These are phyloP conservation scores for Talaromyces sp. DNA, from an alignment of 2,329 filamentous ascomycete genomes.

Conservation along the genomic window DNA sequence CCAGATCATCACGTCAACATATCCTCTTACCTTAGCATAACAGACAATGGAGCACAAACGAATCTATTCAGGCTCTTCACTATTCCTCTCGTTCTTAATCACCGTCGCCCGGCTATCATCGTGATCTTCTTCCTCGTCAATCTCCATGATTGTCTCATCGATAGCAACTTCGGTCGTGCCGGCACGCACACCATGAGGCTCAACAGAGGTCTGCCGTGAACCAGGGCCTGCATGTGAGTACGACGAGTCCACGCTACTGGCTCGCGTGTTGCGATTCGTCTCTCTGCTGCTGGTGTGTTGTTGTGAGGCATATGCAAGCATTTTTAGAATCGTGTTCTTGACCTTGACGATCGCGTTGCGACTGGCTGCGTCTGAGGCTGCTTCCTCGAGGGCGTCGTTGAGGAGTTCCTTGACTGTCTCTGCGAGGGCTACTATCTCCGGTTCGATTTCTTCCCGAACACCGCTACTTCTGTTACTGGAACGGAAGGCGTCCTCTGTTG, in stretches of 20 bases:
- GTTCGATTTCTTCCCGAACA: constrained; percentile 44
- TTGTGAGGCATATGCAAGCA: constrained; percentile 41
- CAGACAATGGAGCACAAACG: not conserved
- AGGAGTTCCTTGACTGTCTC: constrained; percentile 57
- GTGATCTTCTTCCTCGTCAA: constrained; percentile 18
- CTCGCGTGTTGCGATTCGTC: constrained; percentile 29
- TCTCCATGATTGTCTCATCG: constrained; percentile 19
- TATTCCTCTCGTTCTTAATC: constrained; percentile 20
- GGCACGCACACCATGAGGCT: constrained; percentile 5
- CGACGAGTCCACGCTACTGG: constrained; percentile 16
- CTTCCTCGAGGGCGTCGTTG: constrained; percentile 52
- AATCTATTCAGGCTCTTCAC: constrained; percentile 14
- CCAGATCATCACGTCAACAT: not conserved
- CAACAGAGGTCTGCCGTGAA: constrained; percentile 17
- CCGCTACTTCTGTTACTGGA: constrained; percentile 38
- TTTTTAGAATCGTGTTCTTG: constrained; percentile 43
- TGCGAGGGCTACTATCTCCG: constrained; percentile 41
- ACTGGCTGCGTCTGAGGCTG: constrained; percentile 41
- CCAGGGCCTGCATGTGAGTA: constrained; percentile 10
- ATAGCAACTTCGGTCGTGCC: constrained; percentile 12
- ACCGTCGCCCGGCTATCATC: constrained; percentile 18
- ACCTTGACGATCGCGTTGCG: constrained; percentile 46
- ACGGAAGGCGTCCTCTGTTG: constrained; percentile 59
- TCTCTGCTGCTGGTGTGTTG: constrained; percentile 37
- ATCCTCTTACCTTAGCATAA: not conserved